These are phyloP conservation scores for Sclerotinia minor DNA, from an alignment of 2,329 filamentous ascomycete genomes.

Conservation along the genomic window DNA sequence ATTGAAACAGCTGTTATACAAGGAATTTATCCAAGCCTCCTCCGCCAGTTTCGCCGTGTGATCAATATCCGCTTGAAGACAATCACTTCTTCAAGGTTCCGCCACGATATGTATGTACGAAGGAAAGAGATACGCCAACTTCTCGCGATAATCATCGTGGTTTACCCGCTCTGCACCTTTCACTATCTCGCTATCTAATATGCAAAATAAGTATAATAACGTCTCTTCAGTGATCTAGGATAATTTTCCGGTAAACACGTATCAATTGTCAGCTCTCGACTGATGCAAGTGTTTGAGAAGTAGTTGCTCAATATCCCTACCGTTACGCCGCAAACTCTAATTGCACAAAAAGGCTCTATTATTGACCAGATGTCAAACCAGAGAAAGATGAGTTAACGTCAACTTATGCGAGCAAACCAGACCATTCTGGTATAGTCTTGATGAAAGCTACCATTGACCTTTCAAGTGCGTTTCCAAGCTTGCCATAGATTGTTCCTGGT, in stretches of 20 bases:
- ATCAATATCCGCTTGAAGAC: background rate
- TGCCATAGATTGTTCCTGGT: background rate
- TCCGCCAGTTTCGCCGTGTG: background rate
- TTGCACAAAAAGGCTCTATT: background rate
- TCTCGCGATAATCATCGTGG: background rate
- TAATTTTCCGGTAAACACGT: background rate
- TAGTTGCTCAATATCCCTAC: background rate
- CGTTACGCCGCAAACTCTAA: background rate
- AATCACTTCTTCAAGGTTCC: background rate
- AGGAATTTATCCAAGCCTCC: background rate
- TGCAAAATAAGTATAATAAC: background rate
- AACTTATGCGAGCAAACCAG: background rate
- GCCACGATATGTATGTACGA: background rate
- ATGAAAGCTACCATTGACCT: background rate
- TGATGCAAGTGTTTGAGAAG: background rate
- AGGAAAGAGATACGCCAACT: background rate
- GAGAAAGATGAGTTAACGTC: too few relatives aligned
- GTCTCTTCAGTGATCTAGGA: background rate
- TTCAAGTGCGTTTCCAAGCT: background rate
- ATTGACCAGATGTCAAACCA: background rate
- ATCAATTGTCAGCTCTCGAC: too few relatives aligned
- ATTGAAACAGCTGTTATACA: background rate
- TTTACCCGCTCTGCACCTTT: background rate
- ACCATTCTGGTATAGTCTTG: constrained; percentile 1
- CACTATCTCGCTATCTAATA: background rate